These are phyloP conservation scores for Mycosarcoma maydis DNA, from an alignment of 1,284 basidiomycete genomes.

Conservation along the genomic window DNA sequence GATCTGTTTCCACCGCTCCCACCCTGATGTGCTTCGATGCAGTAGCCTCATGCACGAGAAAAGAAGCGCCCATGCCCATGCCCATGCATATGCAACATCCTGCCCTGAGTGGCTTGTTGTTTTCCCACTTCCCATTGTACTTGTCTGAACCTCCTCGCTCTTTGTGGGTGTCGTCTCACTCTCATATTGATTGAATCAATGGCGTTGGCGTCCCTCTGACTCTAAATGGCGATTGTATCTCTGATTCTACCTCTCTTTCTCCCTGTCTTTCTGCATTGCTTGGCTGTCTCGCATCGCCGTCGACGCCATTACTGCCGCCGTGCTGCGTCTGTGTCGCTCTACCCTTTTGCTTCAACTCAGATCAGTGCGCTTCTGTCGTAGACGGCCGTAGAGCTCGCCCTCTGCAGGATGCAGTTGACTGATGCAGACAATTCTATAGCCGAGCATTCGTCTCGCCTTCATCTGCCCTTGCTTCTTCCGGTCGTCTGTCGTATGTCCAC, in stretches of 20 bases:
- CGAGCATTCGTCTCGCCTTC: not conserved
- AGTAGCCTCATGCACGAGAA: not conserved
- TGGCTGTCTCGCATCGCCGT: not conserved
- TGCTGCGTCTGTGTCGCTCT: not conserved
- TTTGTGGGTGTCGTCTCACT: too few species aligned
- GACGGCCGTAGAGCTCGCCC: too few species aligned
- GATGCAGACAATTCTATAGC: not conserved
- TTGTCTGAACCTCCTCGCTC: too few species aligned
- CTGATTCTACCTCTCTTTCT: too few species aligned
- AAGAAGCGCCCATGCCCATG: conserved; percentile 11
- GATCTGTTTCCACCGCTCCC: not conserved
- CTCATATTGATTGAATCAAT: too few species aligned
- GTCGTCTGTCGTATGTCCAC: too few species aligned
- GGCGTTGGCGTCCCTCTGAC: too few species aligned
- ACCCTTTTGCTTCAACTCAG: not conserved
- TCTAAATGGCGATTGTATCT: too few species aligned
- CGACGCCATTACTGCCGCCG: not conserved
- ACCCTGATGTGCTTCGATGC: not conserved
- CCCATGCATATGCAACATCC: conserved; percentile 9
- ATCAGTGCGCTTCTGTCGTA: not conserved
- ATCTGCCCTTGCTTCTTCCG: not conserved
- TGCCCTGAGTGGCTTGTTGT: not conserved
- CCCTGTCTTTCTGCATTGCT: too few species aligned
- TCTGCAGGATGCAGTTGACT: too few species aligned
- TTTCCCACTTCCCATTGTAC: not conserved